phyloP scores from a whole-genome alignment of 495 filamentous ascomycete genomes.

The Penicillium ucsense region DNA sequence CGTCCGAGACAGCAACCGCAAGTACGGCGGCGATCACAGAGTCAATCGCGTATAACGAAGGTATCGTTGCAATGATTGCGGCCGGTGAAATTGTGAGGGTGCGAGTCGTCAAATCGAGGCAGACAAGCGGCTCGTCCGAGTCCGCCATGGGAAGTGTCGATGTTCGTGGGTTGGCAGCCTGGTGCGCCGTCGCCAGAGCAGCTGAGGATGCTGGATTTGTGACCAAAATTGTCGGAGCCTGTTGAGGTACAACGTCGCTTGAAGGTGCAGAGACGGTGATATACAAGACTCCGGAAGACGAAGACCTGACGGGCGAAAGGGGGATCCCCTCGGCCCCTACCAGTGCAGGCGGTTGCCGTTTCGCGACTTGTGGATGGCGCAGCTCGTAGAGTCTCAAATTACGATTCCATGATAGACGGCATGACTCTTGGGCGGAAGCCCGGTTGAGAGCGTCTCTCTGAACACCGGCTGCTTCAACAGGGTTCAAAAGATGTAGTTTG shows the following conservation, averaged over 20 bases:
- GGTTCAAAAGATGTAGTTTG: constrained; percentile 30
- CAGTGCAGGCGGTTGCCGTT: constrained; percentile 40
- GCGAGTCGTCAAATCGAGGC: constrained; percentile 39
- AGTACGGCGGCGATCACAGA: constrained; percentile 59
- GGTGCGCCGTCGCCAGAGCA: constrained; percentile 24
- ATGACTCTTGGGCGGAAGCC: constrained; percentile 63
- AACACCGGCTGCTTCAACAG: constrained; percentile 33
- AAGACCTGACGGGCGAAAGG: constrained; percentile 45
- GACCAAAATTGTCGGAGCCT: constrained; percentile 33
- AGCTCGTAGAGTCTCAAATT: constrained; percentile 56
- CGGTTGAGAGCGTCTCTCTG: constrained; percentile 50
- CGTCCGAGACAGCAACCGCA: constrained; percentile 57
- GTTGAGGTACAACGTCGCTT: constrained; percentile 10
- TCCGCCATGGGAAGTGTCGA: constrained; percentile 36
- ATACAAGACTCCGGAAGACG: constrained; percentile 26
- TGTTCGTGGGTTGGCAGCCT: constrained; percentile 32
- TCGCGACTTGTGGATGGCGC: constrained; percentile 57
- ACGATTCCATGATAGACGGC: constrained; percentile 59
- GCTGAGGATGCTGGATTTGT: constrained; percentile 29
- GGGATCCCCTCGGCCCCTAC: constrained; percentile 49
- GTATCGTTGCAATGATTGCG: constrained; percentile 32
- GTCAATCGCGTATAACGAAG: constrained; percentile 65
- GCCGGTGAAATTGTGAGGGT: constrained; percentile 38
- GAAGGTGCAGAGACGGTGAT: constrained; percentile 34
- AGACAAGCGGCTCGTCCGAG: constrained; percentile 35